Percentiles rank a stretch among this genome's conserved stretches.
phyloP scores from a whole-genome alignment of 2,329 filamentous ascomycete genomes.

The Aspergillus fructus region DNA sequence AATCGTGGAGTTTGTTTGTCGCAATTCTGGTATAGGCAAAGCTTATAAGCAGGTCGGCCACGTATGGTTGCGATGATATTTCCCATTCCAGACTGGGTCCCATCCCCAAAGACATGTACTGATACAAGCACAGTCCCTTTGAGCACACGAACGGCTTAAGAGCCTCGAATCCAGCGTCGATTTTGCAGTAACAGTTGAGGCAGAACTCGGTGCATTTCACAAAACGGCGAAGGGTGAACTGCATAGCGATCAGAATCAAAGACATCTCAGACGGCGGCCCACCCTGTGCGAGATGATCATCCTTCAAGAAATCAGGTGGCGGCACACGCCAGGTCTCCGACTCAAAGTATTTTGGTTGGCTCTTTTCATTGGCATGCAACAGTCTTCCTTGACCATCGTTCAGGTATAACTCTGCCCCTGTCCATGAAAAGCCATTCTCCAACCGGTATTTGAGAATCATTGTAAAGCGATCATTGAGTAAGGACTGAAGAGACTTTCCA shows the following conservation, averaged over 20 bases:
- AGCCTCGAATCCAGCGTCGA: constrained; percentile 59
- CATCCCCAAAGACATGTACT: constrained; percentile 84
- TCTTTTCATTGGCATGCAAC: constrained; percentile 9
- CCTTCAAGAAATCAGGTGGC: constrained; percentile 45
- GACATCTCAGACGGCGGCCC: constrained; percentile 41
- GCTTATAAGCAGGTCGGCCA: constrained; percentile 80
- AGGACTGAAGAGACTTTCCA: constrained; percentile 66
- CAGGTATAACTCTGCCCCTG: constrained; percentile 62
- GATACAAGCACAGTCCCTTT: constrained; percentile 73
- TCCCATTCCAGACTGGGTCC: constrained; percentile 85
- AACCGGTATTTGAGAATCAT: constrained; percentile 61
- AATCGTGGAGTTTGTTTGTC: constrained; percentile 46
- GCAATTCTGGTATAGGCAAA: constrained; percentile 69
- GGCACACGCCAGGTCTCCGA: constrained; percentile 25
- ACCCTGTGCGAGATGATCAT: constrained; percentile 50
- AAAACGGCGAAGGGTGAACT: constrained; percentile 75
- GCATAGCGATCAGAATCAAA: constrained; percentile 62
- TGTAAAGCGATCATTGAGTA: constrained; percentile 66
- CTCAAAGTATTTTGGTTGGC: constrained; percentile 17
- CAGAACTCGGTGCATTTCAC: constrained; percentile 83
- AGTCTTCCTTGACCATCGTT: constrained; percentile 46
- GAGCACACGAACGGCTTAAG: constrained; percentile 69
- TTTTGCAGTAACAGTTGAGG: constrained; percentile 74
- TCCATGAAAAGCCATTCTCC: constrained; percentile 60
- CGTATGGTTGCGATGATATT: constrained; percentile 72